Conservation (phyloP, 768 basidiomycete genomes). For the Rickenella mellea region DNA sequence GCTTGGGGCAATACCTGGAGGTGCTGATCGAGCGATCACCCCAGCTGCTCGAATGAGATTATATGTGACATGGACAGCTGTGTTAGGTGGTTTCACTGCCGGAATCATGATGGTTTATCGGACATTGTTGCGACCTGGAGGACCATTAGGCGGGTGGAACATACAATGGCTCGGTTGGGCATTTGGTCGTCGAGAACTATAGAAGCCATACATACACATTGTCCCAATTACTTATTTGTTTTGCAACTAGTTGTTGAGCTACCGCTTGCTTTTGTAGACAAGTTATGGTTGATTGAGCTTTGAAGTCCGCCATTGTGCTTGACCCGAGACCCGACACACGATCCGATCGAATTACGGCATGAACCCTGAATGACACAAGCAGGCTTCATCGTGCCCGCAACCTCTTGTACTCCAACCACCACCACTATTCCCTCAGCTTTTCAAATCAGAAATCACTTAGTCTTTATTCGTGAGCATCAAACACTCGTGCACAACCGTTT, state of each 20-base stretch:
- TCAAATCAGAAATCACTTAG: background rate
- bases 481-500: background rate
- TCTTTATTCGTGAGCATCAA: background rate
- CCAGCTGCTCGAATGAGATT: slow-evolving; percentile 57
- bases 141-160: slow-evolving; percentile 41
- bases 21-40: slow-evolving; percentile 70
- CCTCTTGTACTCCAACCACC: background rate
- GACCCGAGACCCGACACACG: slow-evolving; percentile 1
- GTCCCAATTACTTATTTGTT: background rate
- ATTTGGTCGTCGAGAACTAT: slow-evolving; percentile 41
- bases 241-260: background rate
- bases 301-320: no score
- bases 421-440: slow-evolving; percentile 2
- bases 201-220: slow-evolving; percentile 9
- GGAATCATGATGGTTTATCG: slow-evolving; percentile 63
- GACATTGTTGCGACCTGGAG: slow-evolving; percentile 55
- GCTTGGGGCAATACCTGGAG: slow-evolving; percentile 66
- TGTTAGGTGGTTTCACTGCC: slow-evolving; percentile 68
- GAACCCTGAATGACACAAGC: background rate
- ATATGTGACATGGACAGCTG: slow-evolving; percentile 64
- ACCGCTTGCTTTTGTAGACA: no score
- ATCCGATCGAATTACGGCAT: background rate
- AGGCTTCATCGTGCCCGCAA: background rate
- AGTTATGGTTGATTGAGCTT: no score
- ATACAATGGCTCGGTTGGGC: slow-evolving; percentile 62